Conservation (phyloP, 2,329 filamentous ascomycete genomes). For the Helotiales sp. region DNA sequence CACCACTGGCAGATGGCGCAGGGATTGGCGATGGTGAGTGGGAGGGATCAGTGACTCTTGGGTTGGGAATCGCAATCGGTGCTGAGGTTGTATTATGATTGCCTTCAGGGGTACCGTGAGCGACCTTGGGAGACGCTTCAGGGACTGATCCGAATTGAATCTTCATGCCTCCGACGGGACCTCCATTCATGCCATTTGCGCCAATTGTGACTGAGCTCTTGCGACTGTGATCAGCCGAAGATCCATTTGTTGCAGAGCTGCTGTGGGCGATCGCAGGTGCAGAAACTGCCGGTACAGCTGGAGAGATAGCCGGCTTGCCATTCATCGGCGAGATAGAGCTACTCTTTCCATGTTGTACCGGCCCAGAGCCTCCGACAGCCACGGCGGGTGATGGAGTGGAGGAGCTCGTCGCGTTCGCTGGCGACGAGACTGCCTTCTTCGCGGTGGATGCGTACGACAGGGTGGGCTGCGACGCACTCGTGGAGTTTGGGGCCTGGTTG, state of each 20-base stretch:
- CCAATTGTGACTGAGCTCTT: slow-evolving; percentile 93
- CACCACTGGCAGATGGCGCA: slow-evolving; percentile 72
- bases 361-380: slow-evolving; percentile 59
- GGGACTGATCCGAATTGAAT: slow-evolving; percentile 83
- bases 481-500: slow-evolving; percentile 59
- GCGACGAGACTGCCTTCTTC: slow-evolving; percentile 66
- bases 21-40: slow-evolving; percentile 94
- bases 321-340: slow-evolving; percentile 80
- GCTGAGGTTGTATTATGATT: slow-evolving; percentile 51
- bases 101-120: slow-evolving; percentile 69
- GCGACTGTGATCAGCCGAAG: slow-evolving; percentile 72
- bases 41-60: slow-evolving; percentile 80
- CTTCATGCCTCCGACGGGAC: slow-evolving; percentile 63
- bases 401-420: slow-evolving; percentile 64
- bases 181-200: slow-evolving; percentile 81
- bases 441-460: slow-evolving; percentile 71
- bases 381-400: slow-evolving; percentile 57
- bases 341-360: slow-evolving; percentile 64
- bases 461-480: slow-evolving; percentile 58
- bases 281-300: slow-evolving; percentile 66
- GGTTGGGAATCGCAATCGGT: slow-evolving; percentile 70
- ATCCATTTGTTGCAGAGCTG: slow-evolving; percentile 71
- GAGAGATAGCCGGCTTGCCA: slow-evolving; percentile 75
- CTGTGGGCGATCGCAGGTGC: slow-evolving; percentile 66
- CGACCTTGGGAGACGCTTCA: slow-evolving; percentile 65